These are phyloP conservation scores for Yamadazyma akitaensis DNA, from an alignment of 805 yeast genomes.

Conservation along the genomic window DNA sequence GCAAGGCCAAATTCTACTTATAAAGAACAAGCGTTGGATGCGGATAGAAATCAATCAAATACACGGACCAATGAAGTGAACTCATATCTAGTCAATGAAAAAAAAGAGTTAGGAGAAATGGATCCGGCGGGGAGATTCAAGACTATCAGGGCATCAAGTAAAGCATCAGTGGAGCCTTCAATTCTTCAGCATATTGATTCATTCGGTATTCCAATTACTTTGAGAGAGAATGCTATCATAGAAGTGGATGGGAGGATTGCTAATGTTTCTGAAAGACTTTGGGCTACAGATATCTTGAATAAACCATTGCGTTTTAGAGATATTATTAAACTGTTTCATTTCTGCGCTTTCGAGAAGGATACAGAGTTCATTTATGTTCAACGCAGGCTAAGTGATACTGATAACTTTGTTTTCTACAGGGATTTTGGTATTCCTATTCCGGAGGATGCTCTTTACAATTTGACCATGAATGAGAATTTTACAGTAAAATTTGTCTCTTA, in stretches of 20 bases:
- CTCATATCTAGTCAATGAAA: neutral
- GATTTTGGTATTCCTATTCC: constrained; percentile 2
- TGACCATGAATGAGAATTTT: neutral
- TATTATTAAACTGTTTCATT: neutral
- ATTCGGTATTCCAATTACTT: neutral
- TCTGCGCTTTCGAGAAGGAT: constrained; percentile 2
- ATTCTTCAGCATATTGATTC: neutral
- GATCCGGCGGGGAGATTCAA: neutral
- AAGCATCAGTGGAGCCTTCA: neutral
- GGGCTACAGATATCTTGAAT: neutral
- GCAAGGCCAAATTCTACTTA: neutral
- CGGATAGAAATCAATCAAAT: neutral
- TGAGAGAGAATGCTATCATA: neutral
- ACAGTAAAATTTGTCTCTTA: constrained; percentile 1
- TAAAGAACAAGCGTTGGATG: neutral
- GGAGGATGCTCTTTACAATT: neutral
- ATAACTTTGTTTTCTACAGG: constrained; percentile 1
- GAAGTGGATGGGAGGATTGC: constrained; percentile 1
- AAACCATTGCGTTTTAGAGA: neutral
- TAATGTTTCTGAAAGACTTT: neutral
- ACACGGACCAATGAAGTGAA: neutral
- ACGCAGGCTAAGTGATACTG: neutral
- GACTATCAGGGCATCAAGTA: neutral
- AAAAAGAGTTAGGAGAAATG: neutral
- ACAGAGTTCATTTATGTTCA: constrained; percentile 2